Evolutionary conservation across 1,284 basidiomycete genomes (phyloP), one percentile per base, ranked within the genome.

Genomic region (Cryptococcus floricola): DNA sequence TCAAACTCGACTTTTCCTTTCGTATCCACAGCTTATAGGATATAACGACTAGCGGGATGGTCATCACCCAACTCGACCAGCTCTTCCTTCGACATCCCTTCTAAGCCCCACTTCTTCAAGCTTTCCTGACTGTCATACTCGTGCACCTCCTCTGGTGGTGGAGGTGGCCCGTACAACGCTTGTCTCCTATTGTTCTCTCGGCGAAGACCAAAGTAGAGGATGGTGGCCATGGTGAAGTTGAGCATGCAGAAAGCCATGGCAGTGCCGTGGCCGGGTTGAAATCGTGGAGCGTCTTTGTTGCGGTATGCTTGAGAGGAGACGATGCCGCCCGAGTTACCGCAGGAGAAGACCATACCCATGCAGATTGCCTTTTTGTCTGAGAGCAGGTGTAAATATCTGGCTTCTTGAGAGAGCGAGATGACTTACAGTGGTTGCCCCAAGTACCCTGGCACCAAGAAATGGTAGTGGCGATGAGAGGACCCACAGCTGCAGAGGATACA

Each of bases 71-170:
- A 63, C 51, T 70, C 73, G 44, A 79, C 69, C 44, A 81, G 75
- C 63, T 81, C 74, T 27, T 74, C 66, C 48, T 71, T 68, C 10
- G 65, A 66, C 70, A 74, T 73, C 28, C 73, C 71, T 50, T 72
- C 66, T 54, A 81, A 61, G 1, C 79, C 79, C 66, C 75, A 78
- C 46, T 60, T 63, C 19, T 60, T 53, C 43, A 70, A 62, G 50
- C 72, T 73, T 52, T 74, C 78, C 16, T 67, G 64, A 45, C 62
- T 56, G 37, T 76, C 74, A 49, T 62, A 57, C 42, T 72, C 69
- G 44, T 69, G 88, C 52, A 90, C 77, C 76, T 93, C 89, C 67
- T 94, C 89, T 14, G 55, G 56, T 2, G 54, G 53, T 10, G 70
- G 67, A 0, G 69, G 58, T 2, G 67, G 64, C 5, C 78, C 79